phyloP scores from a whole-genome alignment of 2,329 filamentous ascomycete species.

The Nothopassalora personata region DNA sequence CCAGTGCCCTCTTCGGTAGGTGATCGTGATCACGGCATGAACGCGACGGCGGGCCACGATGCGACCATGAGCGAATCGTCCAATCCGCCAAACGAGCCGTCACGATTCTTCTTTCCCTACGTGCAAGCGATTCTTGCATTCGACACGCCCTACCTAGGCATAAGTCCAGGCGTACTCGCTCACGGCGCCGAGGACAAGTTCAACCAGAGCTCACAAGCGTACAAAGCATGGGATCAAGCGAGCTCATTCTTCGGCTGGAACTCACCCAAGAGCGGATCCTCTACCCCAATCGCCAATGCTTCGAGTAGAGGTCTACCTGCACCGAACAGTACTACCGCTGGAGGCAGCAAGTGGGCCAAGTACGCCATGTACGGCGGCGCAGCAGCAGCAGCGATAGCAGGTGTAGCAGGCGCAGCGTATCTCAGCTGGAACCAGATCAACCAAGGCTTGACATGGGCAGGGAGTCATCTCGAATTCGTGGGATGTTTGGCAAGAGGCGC shows the following conservation, averaged over 20 bases:
- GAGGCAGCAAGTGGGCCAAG: conserved; percentile 43
- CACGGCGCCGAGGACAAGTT: conserved; percentile 84
- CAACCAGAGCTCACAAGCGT: conserved; percentile 64
- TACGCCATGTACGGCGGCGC: conserved; percentile 82
- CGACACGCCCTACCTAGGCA: conserved; percentile 76
- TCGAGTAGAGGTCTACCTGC: conserved; percentile 30
- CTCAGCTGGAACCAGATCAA: conserved; percentile 74
- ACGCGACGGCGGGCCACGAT: conserved; percentile 9
- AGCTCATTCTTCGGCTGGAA: conserved; percentile 51
- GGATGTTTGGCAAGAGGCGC: conserved; percentile 80
- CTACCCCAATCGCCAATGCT: conserved; percentile 23
- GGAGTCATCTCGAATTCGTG: conserved; percentile 89
- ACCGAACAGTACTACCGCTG: conserved; percentile 18
- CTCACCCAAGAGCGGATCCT: conserved; percentile 8
- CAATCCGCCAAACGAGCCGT: conserved; percentile 11
- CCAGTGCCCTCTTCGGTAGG: conserved; percentile 37
- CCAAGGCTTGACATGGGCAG: conserved; percentile 73
- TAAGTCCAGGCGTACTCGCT: conserved; percentile 75
- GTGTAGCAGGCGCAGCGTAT: conserved; percentile 81
- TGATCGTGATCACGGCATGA: conserved; percentile 14
- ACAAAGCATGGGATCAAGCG: conserved; percentile 61
- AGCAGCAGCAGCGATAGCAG: conserved; percentile 67
- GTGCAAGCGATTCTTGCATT: conserved; percentile 64
- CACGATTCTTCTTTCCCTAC: conserved; percentile 79
- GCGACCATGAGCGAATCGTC: conserved; percentile 11